Evolutionary conservation across 345 rosid genomes (phyloP), one percentile per base, ranked within the genome.

Genomic region (Orychophragmus violaceus): DNA sequence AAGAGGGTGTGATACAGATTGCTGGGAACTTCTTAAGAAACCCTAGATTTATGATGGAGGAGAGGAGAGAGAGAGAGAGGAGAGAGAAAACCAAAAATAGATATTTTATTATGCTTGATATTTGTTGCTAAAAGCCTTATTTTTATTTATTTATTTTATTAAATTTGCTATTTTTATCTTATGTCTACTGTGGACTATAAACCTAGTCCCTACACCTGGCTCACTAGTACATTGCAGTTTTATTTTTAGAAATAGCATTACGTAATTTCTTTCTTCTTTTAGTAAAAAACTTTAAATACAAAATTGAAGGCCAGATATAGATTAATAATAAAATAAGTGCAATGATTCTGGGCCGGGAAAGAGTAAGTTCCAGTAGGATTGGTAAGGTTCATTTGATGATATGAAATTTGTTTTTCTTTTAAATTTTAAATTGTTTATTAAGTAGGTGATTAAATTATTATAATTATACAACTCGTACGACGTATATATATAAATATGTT

Each of bases 261-360:
- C 84, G 78, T 67, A 73, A 74, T 75, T 77, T 69, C 81, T 83
- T 87, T 81, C 95, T 87, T 77, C 78, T 85, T 85, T 85, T 81
- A 78, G 95, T 70, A 87, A 80, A 48, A 52, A 10, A 17, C 17
- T 42, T 0, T 1, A 22, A 42, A 41, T 41, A 14, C 36, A 18
- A 72, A 33, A 16, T 22, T 8, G 6, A 14, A 37, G 11, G 6
- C n/a, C 2, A 48, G 12, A 12, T n/a, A 21, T 27, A 55, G 53
- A 16, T 41, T 6, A 36, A 37, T 5, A 13, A 37, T 37, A 53
- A n/a, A 48, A 42, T 13, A 50, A 39, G 30, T 21, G 27, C 3
- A 48, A 48, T 48, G 22, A 21, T 10, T 21, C 6, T 46, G 27
- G 25, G 52, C 3, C 4, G 8, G 52, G 16, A 24, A 41, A 21